A percentile compares a stretch with the other conserved stretches of the same genome.
These are phyloP conservation scores for Fomitopsis serialis DNA, from an alignment of 768 basidiomycete species.

Conservation along the genomic window DNA sequence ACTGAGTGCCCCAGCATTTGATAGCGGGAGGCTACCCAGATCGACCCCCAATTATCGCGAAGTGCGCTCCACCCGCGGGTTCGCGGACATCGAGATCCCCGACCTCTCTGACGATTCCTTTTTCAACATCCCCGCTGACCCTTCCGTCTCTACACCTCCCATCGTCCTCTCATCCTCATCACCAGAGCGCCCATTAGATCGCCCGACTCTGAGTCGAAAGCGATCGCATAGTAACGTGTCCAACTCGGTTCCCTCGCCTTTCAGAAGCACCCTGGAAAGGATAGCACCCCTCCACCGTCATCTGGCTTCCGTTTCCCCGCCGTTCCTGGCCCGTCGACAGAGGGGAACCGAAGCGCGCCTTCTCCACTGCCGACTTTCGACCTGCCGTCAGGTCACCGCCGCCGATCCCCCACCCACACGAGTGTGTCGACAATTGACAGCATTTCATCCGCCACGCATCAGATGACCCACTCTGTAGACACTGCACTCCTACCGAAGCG, in stretches of 20 bases:
- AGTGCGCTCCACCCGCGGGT: constrained; percentile 25
- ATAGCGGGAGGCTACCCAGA: not conserved
- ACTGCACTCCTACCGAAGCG: constrained; percentile 25
- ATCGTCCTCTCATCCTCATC: constrained; percentile 22
- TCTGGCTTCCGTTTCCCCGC: constrained; percentile 34
- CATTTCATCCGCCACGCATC: constrained; percentile 34
- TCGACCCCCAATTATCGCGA: constrained; percentile 22
- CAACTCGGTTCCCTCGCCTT: constrained; percentile 25
- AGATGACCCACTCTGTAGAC: constrained; percentile 54
- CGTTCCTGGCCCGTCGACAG: constrained; percentile 5
- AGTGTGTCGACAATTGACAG: constrained; percentile 24
- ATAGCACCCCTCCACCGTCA: constrained; percentile 19
- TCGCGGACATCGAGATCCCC: constrained; percentile 37
- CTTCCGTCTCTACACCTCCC: constrained; percentile 11
- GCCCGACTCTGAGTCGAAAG: constrained; percentile 33
- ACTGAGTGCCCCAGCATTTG: not conserved
- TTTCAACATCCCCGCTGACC: constrained; percentile 13
- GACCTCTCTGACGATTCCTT: constrained; percentile 11
- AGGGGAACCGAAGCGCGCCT: not conserved
- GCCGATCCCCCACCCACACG: constrained; percentile 29
- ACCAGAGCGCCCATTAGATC: constrained; percentile 18
- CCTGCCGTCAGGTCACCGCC: constrained; percentile 12
- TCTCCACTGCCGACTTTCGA: constrained; percentile 13
- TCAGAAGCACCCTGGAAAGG: constrained; percentile 5
- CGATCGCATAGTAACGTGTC: constrained; percentile 39